These are phyloP conservation scores for Abortiporus biennis DNA, from an alignment of 1,284 basidiomycete species.

Conservation along the genomic window DNA sequence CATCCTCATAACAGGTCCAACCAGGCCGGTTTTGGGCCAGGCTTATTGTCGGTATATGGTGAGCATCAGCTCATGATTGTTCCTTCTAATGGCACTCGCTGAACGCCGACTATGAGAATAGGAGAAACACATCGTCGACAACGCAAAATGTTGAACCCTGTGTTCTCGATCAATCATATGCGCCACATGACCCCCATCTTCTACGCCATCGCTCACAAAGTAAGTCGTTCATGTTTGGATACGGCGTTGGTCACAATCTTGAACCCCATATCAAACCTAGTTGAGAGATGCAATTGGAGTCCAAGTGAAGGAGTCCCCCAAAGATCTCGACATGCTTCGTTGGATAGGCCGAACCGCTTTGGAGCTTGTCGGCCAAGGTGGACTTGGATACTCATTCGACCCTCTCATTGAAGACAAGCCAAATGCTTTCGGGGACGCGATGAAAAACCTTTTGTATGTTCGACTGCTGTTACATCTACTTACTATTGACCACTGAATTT, in stretches of 20 bases:
- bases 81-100: too few relatives aligned
- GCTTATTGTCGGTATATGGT: conserved; percentile 4
- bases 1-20: neutral
- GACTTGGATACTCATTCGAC: conserved; percentile 30
- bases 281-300: conserved; percentile 17
- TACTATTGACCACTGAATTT: too few relatives aligned
- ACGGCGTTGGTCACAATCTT: neutral
- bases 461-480: neutral
- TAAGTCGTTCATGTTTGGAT: conserved; percentile 9
- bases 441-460: conserved; percentile 25
- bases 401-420: conserved; percentile 18
- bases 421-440: conserved; percentile 21
- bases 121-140: conserved; percentile 26
- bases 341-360: conserved; percentile 25
- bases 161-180: conserved; percentile 27
- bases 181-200: conserved; percentile 28
- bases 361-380: conserved; percentile 30
- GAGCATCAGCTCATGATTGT: neutral
- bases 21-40: conserved; percentile 4
- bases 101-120: too few relatives aligned
- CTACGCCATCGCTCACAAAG: conserved; percentile 24
- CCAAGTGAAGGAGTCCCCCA: conserved; percentile 12
- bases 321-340: conserved; percentile 26
- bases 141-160: conserved; percentile 26
- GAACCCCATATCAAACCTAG: conserved; percentile 5